Percentiles rank a stretch among this genome's conserved stretches.
These are phyloP conservation scores for Echites panduratus DNA, from an alignment of 257 asterid genomes.

Conservation along the genomic window DNA sequence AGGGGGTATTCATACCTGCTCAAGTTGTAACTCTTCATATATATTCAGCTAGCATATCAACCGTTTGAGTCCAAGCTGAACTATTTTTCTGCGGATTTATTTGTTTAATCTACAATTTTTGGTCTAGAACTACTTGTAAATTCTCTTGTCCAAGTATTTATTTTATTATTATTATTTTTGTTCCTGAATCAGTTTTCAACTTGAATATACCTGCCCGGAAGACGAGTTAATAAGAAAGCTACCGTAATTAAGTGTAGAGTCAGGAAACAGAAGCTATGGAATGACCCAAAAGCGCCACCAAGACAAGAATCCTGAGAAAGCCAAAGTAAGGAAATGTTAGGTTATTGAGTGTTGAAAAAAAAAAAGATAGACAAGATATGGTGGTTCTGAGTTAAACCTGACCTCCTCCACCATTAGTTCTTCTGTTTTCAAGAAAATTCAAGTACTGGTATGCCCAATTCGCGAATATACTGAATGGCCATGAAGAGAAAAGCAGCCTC, in stretches of 20 bases:
- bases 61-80: not conserved
- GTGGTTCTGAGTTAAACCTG: not conserved
- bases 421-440: conserved; percentile 34
- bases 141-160: not conserved
- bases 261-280: conserved; percentile 15
- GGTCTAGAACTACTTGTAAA: not conserved
- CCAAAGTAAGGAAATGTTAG: not conserved
- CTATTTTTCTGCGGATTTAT: not conserved
- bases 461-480: conserved; percentile 57
- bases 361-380: not conserved
- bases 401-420: conserved; percentile 32
- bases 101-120: not conserved
- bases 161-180: not conserved
- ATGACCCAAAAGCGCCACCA: conserved; percentile 38
- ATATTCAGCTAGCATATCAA: not conserved
- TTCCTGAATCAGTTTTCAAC: not conserved
- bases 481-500: conserved; percentile 38
- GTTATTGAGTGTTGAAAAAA: not conserved
- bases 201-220: conserved; percentile 7
- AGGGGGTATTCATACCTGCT: conserved; percentile 16
- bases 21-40: not conserved
- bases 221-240: not conserved
- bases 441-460: conserved; percentile 40
- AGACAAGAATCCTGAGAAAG: conserved; percentile 26
- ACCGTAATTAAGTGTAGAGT: not conserved